These are phyloP conservation scores for Chlamydomonas schloesseri DNA, from an alignment of 139 green algal genomes.

Conservation along the genomic window DNA sequence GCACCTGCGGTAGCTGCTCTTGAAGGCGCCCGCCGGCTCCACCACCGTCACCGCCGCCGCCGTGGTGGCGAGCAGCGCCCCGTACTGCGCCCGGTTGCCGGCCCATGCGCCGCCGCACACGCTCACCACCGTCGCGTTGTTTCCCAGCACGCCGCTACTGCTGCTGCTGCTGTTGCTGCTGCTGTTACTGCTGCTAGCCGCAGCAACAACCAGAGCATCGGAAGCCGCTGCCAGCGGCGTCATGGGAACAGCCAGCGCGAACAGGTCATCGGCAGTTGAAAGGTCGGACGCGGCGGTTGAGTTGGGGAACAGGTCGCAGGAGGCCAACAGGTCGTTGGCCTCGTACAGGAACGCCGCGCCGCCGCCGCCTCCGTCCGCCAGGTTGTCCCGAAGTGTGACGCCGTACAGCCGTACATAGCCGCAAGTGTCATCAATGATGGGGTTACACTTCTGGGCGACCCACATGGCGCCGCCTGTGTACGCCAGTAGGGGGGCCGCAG, in stretches of 20 bases:
- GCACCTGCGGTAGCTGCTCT: neutral
- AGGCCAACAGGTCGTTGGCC: neutral
- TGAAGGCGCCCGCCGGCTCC: neutral
- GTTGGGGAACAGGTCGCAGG: neutral
- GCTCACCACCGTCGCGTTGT: neutral
- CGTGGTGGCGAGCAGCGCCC: neutral
- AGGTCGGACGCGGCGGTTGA: no score
- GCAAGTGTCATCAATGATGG: neutral
- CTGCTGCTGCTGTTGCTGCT: no score
- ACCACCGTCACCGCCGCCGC: constrained; percentile 1
- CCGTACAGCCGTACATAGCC: neutral
- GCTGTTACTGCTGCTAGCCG: no score
- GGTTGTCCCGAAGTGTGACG: neutral
- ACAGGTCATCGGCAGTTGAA: no score
- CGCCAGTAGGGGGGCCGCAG: no score
- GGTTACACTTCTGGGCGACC: constrained; percentile 10
- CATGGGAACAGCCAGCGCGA: neutral
- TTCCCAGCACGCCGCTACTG: neutral
- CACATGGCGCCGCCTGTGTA: constrained; percentile 1
- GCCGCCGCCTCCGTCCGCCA: constrained; percentile 11
- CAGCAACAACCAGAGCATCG: no score
- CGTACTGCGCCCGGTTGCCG: constrained; percentile 20
- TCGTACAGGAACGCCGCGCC: constrained; percentile 10
- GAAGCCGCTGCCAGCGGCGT: neutral
- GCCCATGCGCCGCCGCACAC: neutral